Conservation (phyloP, 306 rosid genomes). For the Glycine soja region DNA sequence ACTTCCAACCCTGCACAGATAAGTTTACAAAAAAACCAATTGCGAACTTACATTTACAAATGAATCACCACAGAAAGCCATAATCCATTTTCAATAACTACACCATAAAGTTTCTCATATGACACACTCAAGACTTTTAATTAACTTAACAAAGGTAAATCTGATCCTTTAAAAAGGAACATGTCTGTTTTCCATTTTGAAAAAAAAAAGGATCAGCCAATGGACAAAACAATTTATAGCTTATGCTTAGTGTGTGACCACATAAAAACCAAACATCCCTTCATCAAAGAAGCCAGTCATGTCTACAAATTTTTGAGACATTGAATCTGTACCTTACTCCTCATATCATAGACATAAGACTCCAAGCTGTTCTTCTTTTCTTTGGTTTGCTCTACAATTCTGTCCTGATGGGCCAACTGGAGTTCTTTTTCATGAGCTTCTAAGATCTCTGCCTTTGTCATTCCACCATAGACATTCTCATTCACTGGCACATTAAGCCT, state of each 20-base stretch:
- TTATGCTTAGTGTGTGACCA: conserved; percentile 14
- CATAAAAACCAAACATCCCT: conserved; percentile 35
- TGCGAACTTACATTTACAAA: conserved; percentile 5
- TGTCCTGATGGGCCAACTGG: conserved; percentile 81
- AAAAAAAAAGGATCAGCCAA: neutral
- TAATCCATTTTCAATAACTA: conserved; percentile 34
- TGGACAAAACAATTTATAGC: neutral
- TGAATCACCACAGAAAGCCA: conserved; percentile 1
- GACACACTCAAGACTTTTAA: neutral
- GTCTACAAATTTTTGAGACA: conserved; percentile 27
- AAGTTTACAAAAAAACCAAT: conserved; percentile 17
- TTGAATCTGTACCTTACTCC: conserved; percentile 76
- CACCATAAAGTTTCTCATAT: conserved; percentile 9
- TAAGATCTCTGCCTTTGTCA: conserved; percentile 73
- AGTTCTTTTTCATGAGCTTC: conserved; percentile 79
- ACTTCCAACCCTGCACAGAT: conserved; percentile 11
- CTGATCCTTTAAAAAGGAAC: conserved; percentile 11
- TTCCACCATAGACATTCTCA: conserved; percentile 76
- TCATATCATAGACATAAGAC: conserved; percentile 92
- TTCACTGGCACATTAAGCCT: conserved; percentile 69
- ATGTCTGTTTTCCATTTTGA: neutral
- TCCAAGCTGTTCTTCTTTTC: conserved; percentile 89
- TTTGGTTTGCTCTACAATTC: conserved; percentile 83
- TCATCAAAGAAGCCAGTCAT: conserved; percentile 41
- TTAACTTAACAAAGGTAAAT: neutral